Evolutionary conservation across 768 basidiomycete species (phyloP).

Genomic region (Rhodotorula babjevae): DNA sequence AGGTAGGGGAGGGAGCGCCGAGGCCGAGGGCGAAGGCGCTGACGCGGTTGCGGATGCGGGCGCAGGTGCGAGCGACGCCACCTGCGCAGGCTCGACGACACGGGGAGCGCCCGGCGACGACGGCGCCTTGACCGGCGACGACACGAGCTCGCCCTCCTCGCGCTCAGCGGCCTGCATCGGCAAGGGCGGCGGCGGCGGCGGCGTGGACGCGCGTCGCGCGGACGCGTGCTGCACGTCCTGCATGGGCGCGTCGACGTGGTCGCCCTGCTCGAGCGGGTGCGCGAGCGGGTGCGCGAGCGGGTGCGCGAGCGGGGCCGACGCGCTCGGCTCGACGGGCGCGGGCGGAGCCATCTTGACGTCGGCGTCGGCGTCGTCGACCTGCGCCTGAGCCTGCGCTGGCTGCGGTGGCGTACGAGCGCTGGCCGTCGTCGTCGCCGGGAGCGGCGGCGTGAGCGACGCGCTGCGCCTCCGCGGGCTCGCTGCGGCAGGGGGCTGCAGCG

Average conservation of each 20-base stretch:
- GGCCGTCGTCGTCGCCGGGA: not conserved
- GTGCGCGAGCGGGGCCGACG: not conserved
- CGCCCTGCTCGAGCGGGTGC: too few relatives aligned
- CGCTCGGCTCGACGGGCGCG: not conserved
- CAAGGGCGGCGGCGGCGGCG: too few relatives aligned
- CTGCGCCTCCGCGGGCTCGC: not conserved
- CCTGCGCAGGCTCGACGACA: not conserved
- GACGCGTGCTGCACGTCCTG: not conserved
- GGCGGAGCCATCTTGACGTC: not conserved
- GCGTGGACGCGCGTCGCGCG: too few relatives aligned
- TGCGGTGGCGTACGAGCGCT: not conserved
- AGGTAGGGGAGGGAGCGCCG: not conserved
- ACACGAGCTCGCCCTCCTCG: not conserved
- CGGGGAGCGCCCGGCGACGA: not conserved
- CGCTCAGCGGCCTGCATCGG: too few relatives aligned
- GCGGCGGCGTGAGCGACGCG: not conserved
- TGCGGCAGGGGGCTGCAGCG: too few relatives aligned
- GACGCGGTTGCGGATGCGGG: fast-evolving
- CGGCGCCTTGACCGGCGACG: not conserved
- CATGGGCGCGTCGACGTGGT: too few relatives aligned
- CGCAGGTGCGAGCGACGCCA: not conserved
- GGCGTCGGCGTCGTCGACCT: not conserved
- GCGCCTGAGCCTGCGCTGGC: too few relatives aligned
- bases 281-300: not conserved
- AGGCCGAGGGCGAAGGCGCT: too few relatives aligned